phyloP scores from a whole-genome alignment of 2,329 filamentous ascomycete species.

The Trichoderma sp. region DNA sequence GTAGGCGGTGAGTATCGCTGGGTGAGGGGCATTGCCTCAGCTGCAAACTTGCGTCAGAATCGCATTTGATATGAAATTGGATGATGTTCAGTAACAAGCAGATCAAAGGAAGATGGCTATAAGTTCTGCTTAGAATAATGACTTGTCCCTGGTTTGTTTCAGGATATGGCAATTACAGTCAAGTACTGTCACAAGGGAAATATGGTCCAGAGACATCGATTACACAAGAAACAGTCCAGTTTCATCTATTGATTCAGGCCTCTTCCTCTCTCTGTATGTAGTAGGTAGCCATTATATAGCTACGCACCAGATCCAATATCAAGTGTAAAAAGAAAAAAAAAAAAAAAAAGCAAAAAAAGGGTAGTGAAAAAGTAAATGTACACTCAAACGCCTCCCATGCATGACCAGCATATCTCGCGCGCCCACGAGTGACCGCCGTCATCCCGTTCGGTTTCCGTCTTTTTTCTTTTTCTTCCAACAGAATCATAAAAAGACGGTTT shows the following conservation, averaged over 20 bases:
- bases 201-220: not conserved
- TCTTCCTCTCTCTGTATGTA: not conserved
- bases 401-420: slow-evolving; percentile 7
- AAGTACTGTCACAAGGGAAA: not conserved
- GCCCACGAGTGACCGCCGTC: slow-evolving; percentile 7
- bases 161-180: not conserved
- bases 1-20: slow-evolving; percentile 25
- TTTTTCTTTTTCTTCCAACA: not conserved
- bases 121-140: not conserved
- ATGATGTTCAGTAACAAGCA: not conserved
- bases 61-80: not conserved
- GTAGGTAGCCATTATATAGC: not conserved
- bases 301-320: not conserved
- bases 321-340: slow-evolving; percentile 1
- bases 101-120: too few relatives aligned
- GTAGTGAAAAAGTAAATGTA: slow-evolving; percentile 20
- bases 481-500: not conserved
- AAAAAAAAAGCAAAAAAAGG: slow-evolving; percentile 4
- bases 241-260: not conserved
- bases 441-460: slow-evolving; percentile 2
- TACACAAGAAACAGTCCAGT: not conserved
- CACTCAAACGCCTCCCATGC: slow-evolving; percentile 22
- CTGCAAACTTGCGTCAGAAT: not conserved
- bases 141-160: not conserved
- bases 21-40: not conserved